Evolutionary conservation across 108 stramenopile genomes (phyloP).

Genomic region (Stephanodiscus triporus): DNA sequence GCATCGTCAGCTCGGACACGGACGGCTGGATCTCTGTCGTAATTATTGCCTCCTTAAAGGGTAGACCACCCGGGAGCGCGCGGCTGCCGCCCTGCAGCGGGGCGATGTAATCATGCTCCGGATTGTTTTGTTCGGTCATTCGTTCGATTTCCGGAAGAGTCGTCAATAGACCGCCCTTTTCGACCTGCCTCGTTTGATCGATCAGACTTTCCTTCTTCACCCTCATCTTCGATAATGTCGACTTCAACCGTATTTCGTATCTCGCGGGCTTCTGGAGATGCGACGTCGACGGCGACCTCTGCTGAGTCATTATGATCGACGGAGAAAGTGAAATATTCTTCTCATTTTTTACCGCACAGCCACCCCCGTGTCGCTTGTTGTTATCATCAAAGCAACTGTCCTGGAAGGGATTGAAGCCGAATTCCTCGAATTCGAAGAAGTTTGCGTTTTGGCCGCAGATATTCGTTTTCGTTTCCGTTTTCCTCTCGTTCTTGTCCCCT

Average conservation of each 20-base stretch:
- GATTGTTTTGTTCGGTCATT: conserved; percentile 22
- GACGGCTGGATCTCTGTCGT: conserved; percentile 55
- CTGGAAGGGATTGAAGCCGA: conserved; percentile 9
- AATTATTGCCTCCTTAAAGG: conserved; percentile 1
- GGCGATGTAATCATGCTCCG: conserved; percentile 9
- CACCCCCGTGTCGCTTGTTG: not conserved
- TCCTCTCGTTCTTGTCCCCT: not conserved
- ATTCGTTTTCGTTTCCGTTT: not conserved
- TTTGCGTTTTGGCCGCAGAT: not conserved
- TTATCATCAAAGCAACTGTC: too few species aligned
- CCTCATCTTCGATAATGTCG: conserved; percentile 24
- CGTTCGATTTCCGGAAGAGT: too few species aligned
- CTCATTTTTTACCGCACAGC: not conserved
- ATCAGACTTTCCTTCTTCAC: conserved; percentile 7
- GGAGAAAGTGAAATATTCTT: not conserved
- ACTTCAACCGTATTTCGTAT: conserved; percentile 33
- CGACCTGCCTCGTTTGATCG: not conserved
- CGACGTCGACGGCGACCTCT: too few species aligned
- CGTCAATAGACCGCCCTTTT: too few species aligned
- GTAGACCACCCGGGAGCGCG: not conserved
- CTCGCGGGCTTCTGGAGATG: not conserved
- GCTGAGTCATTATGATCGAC: not conserved
- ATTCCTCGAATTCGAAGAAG: conserved; percentile 9
- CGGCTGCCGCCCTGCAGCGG: conserved; percentile 1
- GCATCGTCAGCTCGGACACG: conserved; percentile 85